Evolutionary conservation across 2,329 filamentous ascomycete genomes (phyloP), one percentile per base, ranked within the genome.

Genomic region (Microascus cirrosus): DNA sequence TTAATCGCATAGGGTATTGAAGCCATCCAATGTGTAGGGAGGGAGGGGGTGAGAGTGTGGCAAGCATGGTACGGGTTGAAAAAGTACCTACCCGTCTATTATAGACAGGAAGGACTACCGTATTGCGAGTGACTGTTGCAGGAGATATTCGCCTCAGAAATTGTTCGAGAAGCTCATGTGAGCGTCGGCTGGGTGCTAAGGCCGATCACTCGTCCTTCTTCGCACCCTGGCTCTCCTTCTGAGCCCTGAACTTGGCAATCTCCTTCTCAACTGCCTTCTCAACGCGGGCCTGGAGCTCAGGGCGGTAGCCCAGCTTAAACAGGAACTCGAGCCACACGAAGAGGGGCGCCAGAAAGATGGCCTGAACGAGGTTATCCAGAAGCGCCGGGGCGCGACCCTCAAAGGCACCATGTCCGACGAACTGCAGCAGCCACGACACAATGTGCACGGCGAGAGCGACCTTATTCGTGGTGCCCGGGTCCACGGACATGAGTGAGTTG

Each of bases 241-340:
- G 74, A 39, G 79, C 75, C 65, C 76, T 84, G 69, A 91, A 86
- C 71, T 90, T 94, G 64, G 82, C 79, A 62, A 96, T 80, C 69
- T 96, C 90, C 64, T 82, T 77, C 67, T 85, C 73, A 3, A 96
- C 89, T 42, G 81, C 84, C 69, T 85, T 84, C 61, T 93, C 84
- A 52, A 97, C 83, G 55, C 93, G 84, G 60, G 81, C 80, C 74
- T 93, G 90, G 64, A 99, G 77, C 70, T 95, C 91, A 1, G 86
- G 89, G 60, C 94, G 83, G 73, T 97, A 99, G 54, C 94, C 94
- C 55, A 95, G 82, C 66, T 80, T 84, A 77, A 99, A 99, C 28
- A 99, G 79, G 25, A 95, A 74, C 75, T 97, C 92, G 65, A 99
- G 87, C 89, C 94, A 99, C 59, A 97, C 93, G 65, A 97, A 99